Percentiles rank a stretch among this genome's conserved stretches.
Conservation (phyloP, 352 stramenopile genomes). For the Saprolegnia diclina region DNA sequence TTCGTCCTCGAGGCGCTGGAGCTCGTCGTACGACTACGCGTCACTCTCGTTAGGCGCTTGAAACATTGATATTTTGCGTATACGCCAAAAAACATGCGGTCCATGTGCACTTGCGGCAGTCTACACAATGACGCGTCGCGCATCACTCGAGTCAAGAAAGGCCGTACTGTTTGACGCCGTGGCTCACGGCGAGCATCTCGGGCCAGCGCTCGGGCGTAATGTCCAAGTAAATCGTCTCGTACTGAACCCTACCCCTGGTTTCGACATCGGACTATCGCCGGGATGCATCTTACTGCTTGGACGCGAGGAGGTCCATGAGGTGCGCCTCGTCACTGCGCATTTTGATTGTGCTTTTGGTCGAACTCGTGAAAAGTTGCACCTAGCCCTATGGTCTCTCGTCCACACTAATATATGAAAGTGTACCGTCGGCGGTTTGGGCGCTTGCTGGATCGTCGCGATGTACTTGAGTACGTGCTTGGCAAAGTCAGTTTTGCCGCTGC, state of each 20-base stretch:
- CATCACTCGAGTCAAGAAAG: not conserved
- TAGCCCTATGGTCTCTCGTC: slow-evolving; percentile 26
- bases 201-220: slow-evolving; percentile 52
- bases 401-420: not conserved
- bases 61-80: not conserved
- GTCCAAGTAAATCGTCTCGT: slow-evolving; percentile 68
- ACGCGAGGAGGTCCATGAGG: slow-evolving; percentile 66
- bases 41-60: not conserved
- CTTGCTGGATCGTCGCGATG: slow-evolving; percentile 47
- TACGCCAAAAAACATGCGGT: slow-evolving; percentile 66
- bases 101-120: slow-evolving; percentile 67
- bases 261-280: no score
- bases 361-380: slow-evolving; percentile 71
- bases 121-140: slow-evolving; percentile 16
- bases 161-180: slow-evolving; percentile 41
- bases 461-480: slow-evolving; percentile 78
- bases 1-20: slow-evolving; percentile 70
- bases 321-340: slow-evolving; percentile 72
- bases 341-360: slow-evolving; percentile 74
- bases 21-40: slow-evolving; percentile 46
- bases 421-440: slow-evolving; percentile 22
- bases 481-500: slow-evolving; percentile 70
- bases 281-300: slow-evolving; percentile 44
- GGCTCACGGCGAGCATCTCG: slow-evolving; percentile 59
- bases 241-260: slow-evolving; percentile 36